Evolutionary conservation across 805 yeast species (phyloP).

Genomic region (Lipomyces lipofer): DNA sequence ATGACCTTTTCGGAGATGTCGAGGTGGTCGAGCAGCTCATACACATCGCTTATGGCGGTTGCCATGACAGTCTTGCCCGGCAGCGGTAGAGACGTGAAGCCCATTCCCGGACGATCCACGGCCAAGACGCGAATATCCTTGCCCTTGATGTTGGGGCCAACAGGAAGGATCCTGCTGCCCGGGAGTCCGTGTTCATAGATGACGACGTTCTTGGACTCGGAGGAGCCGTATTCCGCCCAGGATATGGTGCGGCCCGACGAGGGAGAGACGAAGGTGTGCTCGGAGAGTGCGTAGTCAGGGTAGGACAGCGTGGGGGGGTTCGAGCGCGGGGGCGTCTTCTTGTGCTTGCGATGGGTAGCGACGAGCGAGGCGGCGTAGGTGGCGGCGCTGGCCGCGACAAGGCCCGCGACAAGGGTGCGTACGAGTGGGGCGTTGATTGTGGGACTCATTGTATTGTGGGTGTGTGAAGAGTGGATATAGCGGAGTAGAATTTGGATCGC

Average conservation of each 20-base stretch:
- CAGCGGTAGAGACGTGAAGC: conserved; percentile 28
- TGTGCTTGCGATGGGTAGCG: conserved; percentile 13
- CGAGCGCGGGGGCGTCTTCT: conserved; percentile 24
- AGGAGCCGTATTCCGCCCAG: conserved; percentile 30
- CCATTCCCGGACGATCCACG: conserved; percentile 30
- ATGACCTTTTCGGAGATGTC: conserved; percentile 18
- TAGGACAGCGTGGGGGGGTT: conserved; percentile 28
- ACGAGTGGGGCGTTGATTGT: not conserved
- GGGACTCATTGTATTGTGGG: no score
- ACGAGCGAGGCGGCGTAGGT: conserved; percentile 6
- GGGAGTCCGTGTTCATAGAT: conserved; percentile 30
- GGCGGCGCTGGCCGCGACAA: conserved; percentile 12
- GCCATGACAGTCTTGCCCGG: conserved; percentile 26
- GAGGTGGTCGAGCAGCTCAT: conserved; percentile 29
- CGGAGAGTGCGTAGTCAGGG: conserved; percentile 28
- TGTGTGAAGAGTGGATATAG: no score
- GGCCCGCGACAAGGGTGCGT: conserved; percentile 6
- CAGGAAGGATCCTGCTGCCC: conserved; percentile 28
- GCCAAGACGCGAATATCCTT: conserved; percentile 31
- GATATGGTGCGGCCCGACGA: conserved; percentile 29
- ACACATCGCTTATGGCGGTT: conserved; percentile 28
- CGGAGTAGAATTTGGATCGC: no score
- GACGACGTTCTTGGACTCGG: conserved; percentile 28
- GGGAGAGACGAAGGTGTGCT: conserved; percentile 30
- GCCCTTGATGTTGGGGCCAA: conserved; percentile 28